Conservation (phyloP, 208 protist species). For the Acanthamoeba lenticulata region DNA sequence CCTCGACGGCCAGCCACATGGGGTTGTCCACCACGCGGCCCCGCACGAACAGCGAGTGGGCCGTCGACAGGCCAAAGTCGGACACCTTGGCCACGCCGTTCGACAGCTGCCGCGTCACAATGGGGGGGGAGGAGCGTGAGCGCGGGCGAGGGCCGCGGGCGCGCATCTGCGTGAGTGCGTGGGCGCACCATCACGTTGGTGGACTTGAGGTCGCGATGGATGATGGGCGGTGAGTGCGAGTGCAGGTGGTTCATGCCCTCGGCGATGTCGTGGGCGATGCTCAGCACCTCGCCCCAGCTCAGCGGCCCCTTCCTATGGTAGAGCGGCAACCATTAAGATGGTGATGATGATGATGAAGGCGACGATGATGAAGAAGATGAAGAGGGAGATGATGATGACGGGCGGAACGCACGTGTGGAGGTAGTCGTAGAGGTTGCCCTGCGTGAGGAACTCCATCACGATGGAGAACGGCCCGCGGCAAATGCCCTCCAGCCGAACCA, state of each 20-base stretch:
- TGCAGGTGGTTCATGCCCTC: slow-evolving; percentile 52
- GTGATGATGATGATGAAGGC: not conserved
- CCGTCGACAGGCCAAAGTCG: slow-evolving; percentile 37
- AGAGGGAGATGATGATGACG: not conserved
- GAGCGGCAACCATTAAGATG: too few species aligned
- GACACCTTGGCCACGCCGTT: slow-evolving; percentile 48
- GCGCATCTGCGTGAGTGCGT: not conserved
- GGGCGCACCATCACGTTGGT: slow-evolving; percentile 40
- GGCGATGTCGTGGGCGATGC: slow-evolving; percentile 16
- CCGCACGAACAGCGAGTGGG: slow-evolving; percentile 23
- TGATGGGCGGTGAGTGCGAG: slow-evolving; percentile 49
- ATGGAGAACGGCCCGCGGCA: slow-evolving; percentile 22
- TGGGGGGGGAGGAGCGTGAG: not conserved
- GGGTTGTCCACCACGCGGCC: slow-evolving; percentile 53
- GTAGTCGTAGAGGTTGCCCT: slow-evolving; percentile 58
- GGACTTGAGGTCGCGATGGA: slow-evolving; percentile 53
- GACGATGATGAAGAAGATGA: not conserved
- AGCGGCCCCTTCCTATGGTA: not conserved
- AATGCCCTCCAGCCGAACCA: slow-evolving; percentile 30
- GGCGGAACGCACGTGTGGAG: not conserved
- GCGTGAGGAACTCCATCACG: slow-evolving; percentile 44
- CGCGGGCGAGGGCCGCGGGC: too few species aligned
- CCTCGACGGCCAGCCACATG: slow-evolving; percentile 61
- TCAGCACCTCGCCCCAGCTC: slow-evolving; percentile 4
- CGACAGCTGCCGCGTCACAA: not conserved